These are phyloP conservation scores for Thalassiosira sp. DNA, from an alignment of 352 stramenopile species.

Conservation along the genomic window DNA sequence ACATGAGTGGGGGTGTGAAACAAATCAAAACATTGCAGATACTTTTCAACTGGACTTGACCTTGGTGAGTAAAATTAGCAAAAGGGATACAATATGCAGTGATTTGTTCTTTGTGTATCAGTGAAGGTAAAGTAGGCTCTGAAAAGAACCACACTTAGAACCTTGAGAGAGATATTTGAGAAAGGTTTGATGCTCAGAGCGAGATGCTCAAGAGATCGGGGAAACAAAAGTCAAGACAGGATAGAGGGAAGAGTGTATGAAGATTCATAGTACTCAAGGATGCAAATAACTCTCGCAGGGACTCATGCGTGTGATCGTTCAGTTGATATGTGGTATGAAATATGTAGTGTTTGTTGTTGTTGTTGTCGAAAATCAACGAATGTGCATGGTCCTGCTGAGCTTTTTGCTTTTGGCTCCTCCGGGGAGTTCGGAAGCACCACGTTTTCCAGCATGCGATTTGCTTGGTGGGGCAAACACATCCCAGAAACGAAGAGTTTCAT, in stretches of 20 bases:
- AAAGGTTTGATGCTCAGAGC: constrained; percentile 35
- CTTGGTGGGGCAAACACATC: constrained; percentile 91
- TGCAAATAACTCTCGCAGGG: constrained; percentile 39
- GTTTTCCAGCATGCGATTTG: constrained; percentile 53
- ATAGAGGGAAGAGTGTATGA: background rate
- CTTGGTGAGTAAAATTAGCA: too few species aligned
- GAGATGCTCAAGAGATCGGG: constrained; percentile 30
- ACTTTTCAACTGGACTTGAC: too few species aligned
- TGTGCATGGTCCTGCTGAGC: constrained; percentile 70
- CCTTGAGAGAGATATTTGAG: constrained; percentile 47
- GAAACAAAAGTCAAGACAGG: constrained; percentile 20
- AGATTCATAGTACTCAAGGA: background rate
- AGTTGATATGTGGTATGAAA: constrained; percentile 15
- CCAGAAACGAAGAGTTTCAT: constrained; percentile 99
- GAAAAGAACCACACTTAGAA: constrained; percentile 56
- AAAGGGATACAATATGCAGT: too few species aligned
- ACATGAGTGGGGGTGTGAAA: too few species aligned
- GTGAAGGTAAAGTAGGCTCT: constrained; percentile 51
- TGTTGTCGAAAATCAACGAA: constrained; percentile 49
- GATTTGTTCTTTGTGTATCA: constrained; percentile 55
- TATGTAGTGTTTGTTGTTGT: constrained; percentile 6
- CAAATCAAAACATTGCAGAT: too few species aligned
- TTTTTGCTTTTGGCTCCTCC: constrained; percentile 60
- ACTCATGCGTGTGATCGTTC: constrained; percentile 43
- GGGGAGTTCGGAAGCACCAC: constrained; percentile 40